These are phyloP conservation scores for Aspergillus felis DNA, from an alignment of 2,329 filamentous ascomycete species.

Conservation along the genomic window DNA sequence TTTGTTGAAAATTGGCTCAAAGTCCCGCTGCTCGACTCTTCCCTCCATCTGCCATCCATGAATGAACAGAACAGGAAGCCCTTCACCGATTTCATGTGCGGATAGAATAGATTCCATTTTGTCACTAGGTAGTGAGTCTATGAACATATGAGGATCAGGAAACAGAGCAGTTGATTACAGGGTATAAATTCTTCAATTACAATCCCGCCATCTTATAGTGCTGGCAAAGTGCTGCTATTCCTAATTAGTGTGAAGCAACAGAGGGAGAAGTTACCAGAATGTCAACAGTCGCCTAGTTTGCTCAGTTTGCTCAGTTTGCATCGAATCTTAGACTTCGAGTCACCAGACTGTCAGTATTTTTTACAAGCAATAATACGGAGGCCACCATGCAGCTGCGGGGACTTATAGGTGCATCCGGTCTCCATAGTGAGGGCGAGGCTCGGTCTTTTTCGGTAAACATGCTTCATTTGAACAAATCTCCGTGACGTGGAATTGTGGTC, in stretches of 20 bases:
- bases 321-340: too few relatives aligned
- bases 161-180: not conserved
- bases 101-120: slow-evolving; percentile 17
- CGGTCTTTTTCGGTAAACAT: too few relatives aligned
- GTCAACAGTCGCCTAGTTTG: not conserved
- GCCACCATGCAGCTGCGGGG: too few relatives aligned
- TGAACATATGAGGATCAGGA: not conserved
- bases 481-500: too few relatives aligned
- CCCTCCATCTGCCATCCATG: slow-evolving; percentile 25
- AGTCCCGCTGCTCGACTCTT: slow-evolving; percentile 21
- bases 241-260: too few relatives aligned
- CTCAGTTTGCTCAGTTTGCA: not conserved
- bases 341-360: too few relatives aligned
- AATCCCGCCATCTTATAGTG: not conserved
- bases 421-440: too few relatives aligned
- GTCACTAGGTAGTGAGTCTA: not conserved
- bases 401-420: too few relatives aligned
- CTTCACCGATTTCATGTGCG: slow-evolving; percentile 22
- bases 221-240: too few relatives aligned
- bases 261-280: not conserved
- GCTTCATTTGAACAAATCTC: too few relatives aligned
- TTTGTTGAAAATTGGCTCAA: slow-evolving; percentile 26
- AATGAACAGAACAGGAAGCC: slow-evolving; percentile 24
- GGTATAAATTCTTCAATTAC: too few relatives aligned
- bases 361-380: too few relatives aligned